A percentile compares a stretch with the other conserved stretches of the same genome.
These are phyloP conservation scores for Corylus americana DNA, from an alignment of 306 rosid species.

Conservation along the genomic window DNA sequence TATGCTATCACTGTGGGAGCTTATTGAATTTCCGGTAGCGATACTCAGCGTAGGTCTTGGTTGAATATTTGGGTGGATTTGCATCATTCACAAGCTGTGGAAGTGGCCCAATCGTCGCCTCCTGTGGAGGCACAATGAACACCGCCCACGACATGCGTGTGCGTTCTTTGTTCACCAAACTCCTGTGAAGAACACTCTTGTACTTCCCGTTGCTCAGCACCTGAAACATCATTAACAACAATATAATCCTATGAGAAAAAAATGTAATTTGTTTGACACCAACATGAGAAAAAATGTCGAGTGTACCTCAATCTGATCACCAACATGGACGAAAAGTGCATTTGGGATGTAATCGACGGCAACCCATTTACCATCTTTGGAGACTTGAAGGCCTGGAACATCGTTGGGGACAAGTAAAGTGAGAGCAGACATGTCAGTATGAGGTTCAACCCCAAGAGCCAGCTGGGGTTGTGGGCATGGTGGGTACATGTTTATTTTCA, in stretches of 20 bases:
- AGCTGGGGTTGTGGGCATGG: conserved; percentile 73
- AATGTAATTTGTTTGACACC: no score
- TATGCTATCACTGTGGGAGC: conserved; percentile 42
- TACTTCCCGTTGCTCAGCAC: conserved; percentile 68
- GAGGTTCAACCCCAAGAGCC: conserved; percentile 74
- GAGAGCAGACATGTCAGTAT: conserved; percentile 75
- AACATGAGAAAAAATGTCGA: no score
- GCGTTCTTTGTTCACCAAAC: conserved; percentile 64
- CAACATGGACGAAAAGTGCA: conserved; percentile 56
- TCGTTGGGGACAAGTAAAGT: conserved; percentile 57
- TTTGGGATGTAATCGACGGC: conserved; percentile 46
- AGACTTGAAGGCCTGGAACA: conserved; percentile 62
- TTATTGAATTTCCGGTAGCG: conserved; percentile 66
- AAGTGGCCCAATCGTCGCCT: conserved; percentile 53
- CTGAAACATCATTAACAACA: conserved; percentile 14
- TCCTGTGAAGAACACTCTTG: conserved; percentile 62
- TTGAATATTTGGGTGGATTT: conserved; percentile 54
- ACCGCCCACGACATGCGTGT: conserved; percentile 73
- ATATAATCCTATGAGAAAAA: no score
- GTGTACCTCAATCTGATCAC: conserved; percentile 65
- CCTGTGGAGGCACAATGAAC: conserved; percentile 52
- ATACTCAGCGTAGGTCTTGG: conserved; percentile 61
- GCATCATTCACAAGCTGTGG: conserved; percentile 37
- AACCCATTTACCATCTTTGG: conserved; percentile 52
- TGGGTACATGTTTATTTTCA: conserved; percentile 80